Evolutionary conservation across 1,284 basidiomycete species (phyloP).

Genomic region (Papiliotrema laurentii): DNA sequence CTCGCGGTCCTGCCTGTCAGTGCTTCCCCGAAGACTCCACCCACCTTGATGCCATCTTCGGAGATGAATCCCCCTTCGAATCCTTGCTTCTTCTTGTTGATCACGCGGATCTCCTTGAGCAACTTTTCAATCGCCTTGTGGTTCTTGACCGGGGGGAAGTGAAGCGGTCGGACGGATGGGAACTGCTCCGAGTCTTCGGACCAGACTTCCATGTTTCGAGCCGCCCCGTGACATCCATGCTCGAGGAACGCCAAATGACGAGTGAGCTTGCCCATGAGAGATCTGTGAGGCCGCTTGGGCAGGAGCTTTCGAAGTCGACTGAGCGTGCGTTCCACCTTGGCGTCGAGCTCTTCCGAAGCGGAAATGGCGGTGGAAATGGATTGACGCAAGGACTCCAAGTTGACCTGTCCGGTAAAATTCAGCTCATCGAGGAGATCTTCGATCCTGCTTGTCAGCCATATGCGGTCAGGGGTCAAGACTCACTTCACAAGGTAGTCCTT

Average conservation of each 20-base stretch:
- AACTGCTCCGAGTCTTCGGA: background rate
- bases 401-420: constrained; percentile 30
- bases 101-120: constrained; percentile 58
- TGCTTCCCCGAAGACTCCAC: constrained; percentile 1
- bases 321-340: constrained; percentile 50
- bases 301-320: constrained; percentile 43
- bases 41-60: constrained; percentile 61
- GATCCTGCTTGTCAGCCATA: constrained; percentile 48
- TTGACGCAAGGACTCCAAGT: constrained; percentile 53
- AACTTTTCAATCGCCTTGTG: constrained; percentile 56
- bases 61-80: constrained; percentile 86
- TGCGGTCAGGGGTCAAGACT: background rate
- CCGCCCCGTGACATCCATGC: background rate
- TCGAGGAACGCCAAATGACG: constrained; percentile 13
- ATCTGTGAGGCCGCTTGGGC: constrained; percentile 18
- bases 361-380: constrained; percentile 55
- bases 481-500: constrained; percentile 56
- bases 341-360: constrained; percentile 58
- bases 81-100: constrained; percentile 65
- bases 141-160: constrained; percentile 11
- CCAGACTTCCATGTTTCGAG: background rate
- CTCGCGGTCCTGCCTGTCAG: constrained; percentile 57
- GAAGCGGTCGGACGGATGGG: background rate
- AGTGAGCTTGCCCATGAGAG: constrained; percentile 7
- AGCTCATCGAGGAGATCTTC: constrained; percentile 48